Base-by-base conservation (phyloP, 305 asterid species). In the Solanum aculeatissimum region DNA sequence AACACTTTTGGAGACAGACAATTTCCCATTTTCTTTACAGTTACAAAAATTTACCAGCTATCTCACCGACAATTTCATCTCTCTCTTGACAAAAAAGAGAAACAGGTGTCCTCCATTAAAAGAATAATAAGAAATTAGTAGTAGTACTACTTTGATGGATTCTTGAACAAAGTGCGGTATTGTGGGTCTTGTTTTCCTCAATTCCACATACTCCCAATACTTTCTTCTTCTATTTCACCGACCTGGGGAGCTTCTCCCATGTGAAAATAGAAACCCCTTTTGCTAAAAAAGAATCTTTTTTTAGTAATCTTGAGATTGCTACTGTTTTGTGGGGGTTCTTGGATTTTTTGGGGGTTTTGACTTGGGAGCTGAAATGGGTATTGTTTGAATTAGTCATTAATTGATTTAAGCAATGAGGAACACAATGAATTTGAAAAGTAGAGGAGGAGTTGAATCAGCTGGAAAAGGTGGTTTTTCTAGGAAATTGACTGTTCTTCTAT, bases 391-490 rank as follows among this genome's bases (percentile, higher is more conserved):
- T 77, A 43, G 85, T 55, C 62, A 51, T 88, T 87, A 49, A 79
- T 58, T 90, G 71, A 87, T 49, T 70, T 58, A 29, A 72, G 58
- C 66, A 43, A 58, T 85, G 71, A 80, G 84, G 87, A 80, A 35
- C 38, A 90, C 51, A 62, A 96, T 95, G 99, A 90, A 95, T 89
- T 91, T 93, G 97, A 97, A 94, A 92, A 93, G 91, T 91, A 94
- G 93, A 89, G 98, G 95, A 89, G 98, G 97, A 86, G 81, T 69
- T 15, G 99, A 93, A 78, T 90, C 95, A 57, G 66, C 90, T 85
- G 85, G 88, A 32, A 97, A 84, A 89, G 89, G 86, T 85, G 86
- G 79, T 57, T 79, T 94, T 77, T 88, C 98, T 6, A 91, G 96
- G 80, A 95, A 90, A 86, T 87, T 94, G 82, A 87, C 97, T 9